Conservation (phyloP, 306 rosid species). For the Inga oerstediana region DNA sequence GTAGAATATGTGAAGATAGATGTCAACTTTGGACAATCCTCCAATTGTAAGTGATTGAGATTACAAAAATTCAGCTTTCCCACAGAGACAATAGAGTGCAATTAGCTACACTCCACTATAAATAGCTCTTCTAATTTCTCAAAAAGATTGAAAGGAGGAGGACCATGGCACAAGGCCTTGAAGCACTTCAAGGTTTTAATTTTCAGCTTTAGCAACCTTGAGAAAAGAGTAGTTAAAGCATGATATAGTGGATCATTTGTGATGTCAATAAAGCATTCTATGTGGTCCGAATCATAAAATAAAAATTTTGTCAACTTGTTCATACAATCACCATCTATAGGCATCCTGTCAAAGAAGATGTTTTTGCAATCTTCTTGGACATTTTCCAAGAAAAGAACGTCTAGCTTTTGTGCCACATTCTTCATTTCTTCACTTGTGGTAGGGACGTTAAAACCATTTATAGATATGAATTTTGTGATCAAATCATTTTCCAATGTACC, state of each 20-base stretch:
- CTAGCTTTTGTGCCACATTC: background rate
- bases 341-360: background rate
- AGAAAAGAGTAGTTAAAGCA: background rate
- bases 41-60: background rate
- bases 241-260: background rate
- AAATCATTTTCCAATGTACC: background rate
- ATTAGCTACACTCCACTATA: background rate
- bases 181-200: background rate
- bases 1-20: background rate
- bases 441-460: background rate
- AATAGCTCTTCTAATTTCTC: background rate
- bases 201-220: background rate
- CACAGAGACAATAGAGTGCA: background rate
- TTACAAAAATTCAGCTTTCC: background rate
- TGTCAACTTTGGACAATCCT: background rate
- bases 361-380: background rate
- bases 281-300: background rate
- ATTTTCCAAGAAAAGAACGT: background rate
- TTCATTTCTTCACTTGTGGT: background rate
- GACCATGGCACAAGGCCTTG: background rate
- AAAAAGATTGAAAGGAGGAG: background rate
- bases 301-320: background rate
- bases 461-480: background rate
- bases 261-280: conserved; percentile 3
- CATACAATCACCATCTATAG: background rate